Evolutionary conservation across 2,329 filamentous ascomycete genomes (phyloP).

Genomic region (Talaromyces atroroseus): DNA sequence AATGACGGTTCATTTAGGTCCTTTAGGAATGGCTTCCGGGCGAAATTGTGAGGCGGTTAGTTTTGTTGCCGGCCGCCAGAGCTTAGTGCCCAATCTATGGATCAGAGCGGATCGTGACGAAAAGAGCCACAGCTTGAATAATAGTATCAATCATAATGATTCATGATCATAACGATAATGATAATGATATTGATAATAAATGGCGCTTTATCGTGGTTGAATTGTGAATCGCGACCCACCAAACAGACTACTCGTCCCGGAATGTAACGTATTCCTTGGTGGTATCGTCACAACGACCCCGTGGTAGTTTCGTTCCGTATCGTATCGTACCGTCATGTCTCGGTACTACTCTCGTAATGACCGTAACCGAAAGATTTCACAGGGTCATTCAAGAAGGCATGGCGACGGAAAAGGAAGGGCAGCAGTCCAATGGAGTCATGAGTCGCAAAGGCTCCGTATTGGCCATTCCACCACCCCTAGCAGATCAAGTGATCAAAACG

Average conservation of each 20-base stretch:
- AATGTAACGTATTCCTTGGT: slow-evolving; percentile 13
- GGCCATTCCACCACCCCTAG: slow-evolving; percentile 26
- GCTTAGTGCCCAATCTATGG: slow-evolving; percentile 7
- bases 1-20: not conserved
- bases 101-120: slow-evolving; percentile 3
- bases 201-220: not conserved
- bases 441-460: slow-evolving; percentile 13
- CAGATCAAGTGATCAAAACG: slow-evolving; percentile 57
- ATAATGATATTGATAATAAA: not conserved
- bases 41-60: not conserved
- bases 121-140: not conserved
- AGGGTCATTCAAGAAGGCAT: not conserved
- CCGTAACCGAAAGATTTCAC: slow-evolving; percentile 8
- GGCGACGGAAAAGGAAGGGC: not conserved
- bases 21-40: not conserved
- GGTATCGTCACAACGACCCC: slow-evolving; percentile 9
- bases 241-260: slow-evolving; percentile 3
- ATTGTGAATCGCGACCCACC: slow-evolving; percentile 8
- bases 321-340: slow-evolving; percentile 5
- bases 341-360: slow-evolving; percentile 9
- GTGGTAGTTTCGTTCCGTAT: slow-evolving; percentile 1
- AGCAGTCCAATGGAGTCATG: not conserved
- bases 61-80: not conserved
- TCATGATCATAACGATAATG: not conserved
- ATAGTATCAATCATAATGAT: not conserved